Conservation (phyloP, 2,329 filamentous ascomycete species). For the Arthrobotrys sphaeroides region DNA sequence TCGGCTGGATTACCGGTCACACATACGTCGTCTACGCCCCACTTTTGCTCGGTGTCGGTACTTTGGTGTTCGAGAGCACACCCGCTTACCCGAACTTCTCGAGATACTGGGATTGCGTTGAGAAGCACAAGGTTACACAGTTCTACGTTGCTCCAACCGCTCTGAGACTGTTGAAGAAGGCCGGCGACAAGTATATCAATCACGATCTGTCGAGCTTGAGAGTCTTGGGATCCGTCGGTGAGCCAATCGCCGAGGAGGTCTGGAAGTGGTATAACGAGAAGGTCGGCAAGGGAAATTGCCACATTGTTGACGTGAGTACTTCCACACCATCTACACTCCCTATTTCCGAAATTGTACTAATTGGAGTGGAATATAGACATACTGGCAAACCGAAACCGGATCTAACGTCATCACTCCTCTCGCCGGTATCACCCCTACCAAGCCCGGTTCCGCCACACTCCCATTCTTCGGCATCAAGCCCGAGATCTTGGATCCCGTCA, state of each 20-base stretch:
- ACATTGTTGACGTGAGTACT: slow-evolving; percentile 86
- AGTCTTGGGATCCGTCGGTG: slow-evolving; percentile 91
- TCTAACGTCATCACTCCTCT: slow-evolving; percentile 95
- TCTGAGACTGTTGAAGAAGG: slow-evolving; percentile 90
- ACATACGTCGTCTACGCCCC: slow-evolving; percentile 98
- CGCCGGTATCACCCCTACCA: slow-evolving; percentile 91
- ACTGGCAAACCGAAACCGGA: slow-evolving; percentile 99
- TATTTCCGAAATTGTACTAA: slow-evolving; percentile 45
- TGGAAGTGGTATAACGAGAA: slow-evolving; percentile 99
- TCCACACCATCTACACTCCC: slow-evolving; percentile 41
- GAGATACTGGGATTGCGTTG: slow-evolving; percentile 98
- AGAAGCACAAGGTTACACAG: slow-evolving; percentile 92
- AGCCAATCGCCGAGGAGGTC: slow-evolving; percentile 96
- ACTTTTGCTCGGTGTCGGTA: slow-evolving; percentile 88
- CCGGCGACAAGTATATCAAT: slow-evolving; percentile 90
- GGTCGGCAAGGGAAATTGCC: slow-evolving; percentile 90
- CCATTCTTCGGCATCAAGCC: slow-evolving; percentile 99
- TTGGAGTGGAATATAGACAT: slow-evolving; percentile 72
- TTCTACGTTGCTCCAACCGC: slow-evolving; percentile 99
- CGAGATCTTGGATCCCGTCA: slow-evolving; percentile 95
- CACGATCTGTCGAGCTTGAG: slow-evolving; percentile 87
- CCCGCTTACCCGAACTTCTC: slow-evolving; percentile 98
- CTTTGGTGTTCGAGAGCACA: slow-evolving; percentile 97
- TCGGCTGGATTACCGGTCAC: slow-evolving; percentile 99
- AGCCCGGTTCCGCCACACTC: slow-evolving; percentile 92